Evolutionary conservation across 345 rosid species (phyloP), one percentile per base, ranked within the genome.

Genomic region (Sapria himalayana): DNA sequence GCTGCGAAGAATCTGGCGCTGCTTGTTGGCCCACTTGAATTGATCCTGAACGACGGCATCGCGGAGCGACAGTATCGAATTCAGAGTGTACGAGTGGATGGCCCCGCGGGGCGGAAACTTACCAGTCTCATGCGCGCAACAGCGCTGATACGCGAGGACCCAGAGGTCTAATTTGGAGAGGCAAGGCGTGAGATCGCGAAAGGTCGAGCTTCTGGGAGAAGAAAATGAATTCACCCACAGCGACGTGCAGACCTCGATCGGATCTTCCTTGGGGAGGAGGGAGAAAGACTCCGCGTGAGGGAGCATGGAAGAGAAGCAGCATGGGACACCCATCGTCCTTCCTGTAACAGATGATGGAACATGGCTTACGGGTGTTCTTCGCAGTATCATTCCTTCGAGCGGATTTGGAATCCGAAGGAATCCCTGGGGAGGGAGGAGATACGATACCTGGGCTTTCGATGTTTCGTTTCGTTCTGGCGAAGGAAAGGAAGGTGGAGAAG

Each of bases 211-310:
- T 21, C 67, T 35, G 0, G 75, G 76, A 1, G 80, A 72, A 11
- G 98, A 73, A 76, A 74, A 89, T 41, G 94, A 66, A 51, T 89
- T 89, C 66, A 82, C 73, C 98, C 98, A 89, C 8, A 89, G 56
- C 3, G 85, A 76, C 34, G 71, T 54, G 35, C 81, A 74, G 34
- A 78, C 73, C n/a, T 82, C 74, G 8, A 82, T 51, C 0, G 93
- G 94, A 43, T 89, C 98, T 45, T 74, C 76, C 37, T 74, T 82
- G 39, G 82, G 74, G 39, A 89, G 74, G 39, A 78, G 79, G 14
- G 85, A 38, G 39, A 69, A 58, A 0, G 72, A 78, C 20, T 72
- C 85, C 22, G 61, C 53, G 3, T 40, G 39, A 19, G 31, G 18
- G 25, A 9, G 21, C 40, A 69, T 43, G 19, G 89, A 62, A 22